A percentile compares a stretch with the other conserved stretches of the same genome.
phyloP scores from a whole-genome alignment of 2,329 filamentous ascomycete species.

The Fusarium oligoseptatum region DNA sequence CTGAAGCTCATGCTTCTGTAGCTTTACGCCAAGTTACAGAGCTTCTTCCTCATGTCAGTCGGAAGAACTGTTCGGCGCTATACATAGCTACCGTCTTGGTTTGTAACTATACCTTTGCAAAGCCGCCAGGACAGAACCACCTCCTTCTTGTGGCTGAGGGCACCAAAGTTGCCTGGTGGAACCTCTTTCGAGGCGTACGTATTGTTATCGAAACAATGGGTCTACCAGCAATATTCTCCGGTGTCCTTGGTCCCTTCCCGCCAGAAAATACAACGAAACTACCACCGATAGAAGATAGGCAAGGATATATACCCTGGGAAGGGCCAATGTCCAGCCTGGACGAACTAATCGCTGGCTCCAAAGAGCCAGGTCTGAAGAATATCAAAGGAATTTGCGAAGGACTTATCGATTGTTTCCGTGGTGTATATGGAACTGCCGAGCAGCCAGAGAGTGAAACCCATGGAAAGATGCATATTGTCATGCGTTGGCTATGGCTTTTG shows the following conservation, averaged over 20 bases:
- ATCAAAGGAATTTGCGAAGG: neutral
- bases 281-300: neutral
- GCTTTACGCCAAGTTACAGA: neutral
- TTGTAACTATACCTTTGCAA: slow-evolving; percentile 1
- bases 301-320: neutral
- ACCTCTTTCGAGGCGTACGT: neutral
- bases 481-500: slow-evolving; percentile 20
- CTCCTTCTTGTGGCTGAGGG: neutral
- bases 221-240: neutral
- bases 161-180: neutral
- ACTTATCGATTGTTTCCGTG: neutral
- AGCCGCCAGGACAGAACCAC: neutral
- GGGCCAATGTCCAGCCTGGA: neutral
- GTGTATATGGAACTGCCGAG: neutral
- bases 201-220: neutral
- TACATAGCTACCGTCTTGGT: neutral
- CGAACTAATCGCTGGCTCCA: neutral
- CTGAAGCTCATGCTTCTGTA: neutral
- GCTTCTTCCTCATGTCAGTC: neutral
- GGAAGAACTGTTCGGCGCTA: neutral
- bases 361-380: neutral
- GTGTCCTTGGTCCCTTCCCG: neutral
- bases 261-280: neutral
- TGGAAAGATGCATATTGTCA: slow-evolving; percentile 16
- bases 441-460: neutral